Percentiles rank a stretch among this genome's conserved stretches.
phyloP scores from a whole-genome alignment of 768 basidiomycete genomes.

The Dacryopinax primogenitus region DNA sequence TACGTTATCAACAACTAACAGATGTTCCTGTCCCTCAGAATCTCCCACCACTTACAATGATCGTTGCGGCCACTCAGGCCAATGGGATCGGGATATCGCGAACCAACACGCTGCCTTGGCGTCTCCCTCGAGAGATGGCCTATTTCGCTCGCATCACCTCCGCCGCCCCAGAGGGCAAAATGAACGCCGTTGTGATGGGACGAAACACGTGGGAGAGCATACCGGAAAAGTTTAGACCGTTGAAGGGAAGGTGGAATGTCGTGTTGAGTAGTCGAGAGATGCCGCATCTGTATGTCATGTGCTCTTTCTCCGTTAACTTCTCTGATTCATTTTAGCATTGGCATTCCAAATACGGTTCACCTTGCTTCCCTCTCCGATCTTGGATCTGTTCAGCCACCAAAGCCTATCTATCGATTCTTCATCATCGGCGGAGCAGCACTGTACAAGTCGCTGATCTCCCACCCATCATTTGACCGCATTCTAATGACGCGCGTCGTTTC shows the following conservation, averaged over 20 bases:
- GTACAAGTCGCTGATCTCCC: slow-evolving; percentile 52
- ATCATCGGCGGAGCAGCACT: slow-evolving; percentile 87
- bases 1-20: too few species aligned
- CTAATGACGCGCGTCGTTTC: slow-evolving; percentile 72
- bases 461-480: slow-evolving; percentile 49
- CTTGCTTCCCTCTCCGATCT: slow-evolving; percentile 30
- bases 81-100: slow-evolving; percentile 68
- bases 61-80: slow-evolving; percentile 77
- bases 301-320: slow-evolving; percentile 15
- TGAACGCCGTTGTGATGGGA: slow-evolving; percentile 86
- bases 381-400: slow-evolving; percentile 24
- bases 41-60: slow-evolving; percentile 47
- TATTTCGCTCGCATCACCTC: slow-evolving; percentile 81
- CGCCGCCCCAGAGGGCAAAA: slow-evolving; percentile 38
- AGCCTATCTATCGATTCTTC: slow-evolving; percentile 48
- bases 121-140: slow-evolving; percentile 73
- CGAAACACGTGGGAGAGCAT: slow-evolving; percentile 97
- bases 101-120: slow-evolving; percentile 68
- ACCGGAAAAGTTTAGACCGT: slow-evolving; percentile 67
- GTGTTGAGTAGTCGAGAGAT: slow-evolving; percentile 55
- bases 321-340: neutral
- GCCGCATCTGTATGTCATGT: slow-evolving; percentile 40
- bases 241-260: slow-evolving; percentile 61
- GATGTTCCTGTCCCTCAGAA: too few species aligned
- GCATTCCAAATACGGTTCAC: neutral